These are phyloP conservation scores for Cryphonectria carpinicola DNA, from an alignment of 2,329 filamentous ascomycete genomes.

Conservation along the genomic window DNA sequence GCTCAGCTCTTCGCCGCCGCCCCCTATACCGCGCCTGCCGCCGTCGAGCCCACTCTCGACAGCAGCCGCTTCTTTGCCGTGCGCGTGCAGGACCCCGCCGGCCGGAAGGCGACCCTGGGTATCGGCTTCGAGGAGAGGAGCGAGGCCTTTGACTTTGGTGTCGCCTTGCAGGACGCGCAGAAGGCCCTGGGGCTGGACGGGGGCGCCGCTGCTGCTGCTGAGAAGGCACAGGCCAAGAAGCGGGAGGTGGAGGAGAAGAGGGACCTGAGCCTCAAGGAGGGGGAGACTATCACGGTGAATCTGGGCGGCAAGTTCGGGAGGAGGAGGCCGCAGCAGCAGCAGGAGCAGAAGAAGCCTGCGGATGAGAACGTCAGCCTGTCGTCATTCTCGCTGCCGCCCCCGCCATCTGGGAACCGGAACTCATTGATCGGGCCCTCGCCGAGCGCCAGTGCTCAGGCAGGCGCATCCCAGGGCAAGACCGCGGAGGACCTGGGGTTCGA, in stretches of 20 bases:
- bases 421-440: slow-evolving; percentile 66
- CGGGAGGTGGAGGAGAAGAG: slow-evolving; percentile 59
- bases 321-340: slow-evolving; percentile 40
- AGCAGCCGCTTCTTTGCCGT: slow-evolving; percentile 84
- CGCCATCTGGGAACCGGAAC: slow-evolving; percentile 52
- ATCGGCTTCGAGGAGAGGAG: slow-evolving; percentile 86
- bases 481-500: slow-evolving; percentile 77
- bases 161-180: slow-evolving; percentile 77
- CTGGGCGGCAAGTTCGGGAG: slow-evolving; percentile 64
- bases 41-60: slow-evolving; percentile 79
- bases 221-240: slow-evolving; percentile 41
- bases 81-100: slow-evolving; percentile 74
- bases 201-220: slow-evolving; percentile 35
- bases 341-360: slow-evolving; percentile 38
- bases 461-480: slow-evolving; percentile 62
- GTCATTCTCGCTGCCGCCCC: slow-evolving; percentile 76
- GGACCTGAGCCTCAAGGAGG: slow-evolving; percentile 86
- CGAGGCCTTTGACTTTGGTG: slow-evolving; percentile 84
- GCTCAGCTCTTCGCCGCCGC: slow-evolving; percentile 83
- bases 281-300: slow-evolving; percentile 85
- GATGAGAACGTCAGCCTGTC: slow-evolving; percentile 42
- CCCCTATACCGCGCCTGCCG: slow-evolving; percentile 68
- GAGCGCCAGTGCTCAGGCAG: slow-evolving; percentile 59
- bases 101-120: slow-evolving; percentile 78
- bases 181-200: slow-evolving; percentile 68